These are phyloP conservation scores for Paecilomyces sp. DNA, from an alignment of 2,329 filamentous ascomycete species.

Conservation along the genomic window DNA sequence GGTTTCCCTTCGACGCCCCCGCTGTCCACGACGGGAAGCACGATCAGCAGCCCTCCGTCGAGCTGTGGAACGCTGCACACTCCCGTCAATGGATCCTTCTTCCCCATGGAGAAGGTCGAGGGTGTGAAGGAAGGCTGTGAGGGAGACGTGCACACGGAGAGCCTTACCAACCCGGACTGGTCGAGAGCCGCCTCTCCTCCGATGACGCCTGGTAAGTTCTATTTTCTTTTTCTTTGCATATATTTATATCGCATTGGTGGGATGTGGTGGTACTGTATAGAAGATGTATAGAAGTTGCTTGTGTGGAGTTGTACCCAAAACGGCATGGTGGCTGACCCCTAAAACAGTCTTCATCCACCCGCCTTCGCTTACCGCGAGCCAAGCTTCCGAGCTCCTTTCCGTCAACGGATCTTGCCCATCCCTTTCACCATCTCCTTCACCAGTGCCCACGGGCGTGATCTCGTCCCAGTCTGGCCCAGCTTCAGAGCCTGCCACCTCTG, in stretches of 20 bases:
- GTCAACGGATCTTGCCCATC: constrained; percentile 66
- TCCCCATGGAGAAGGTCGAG: constrained; percentile 60
- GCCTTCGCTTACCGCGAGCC: constrained; percentile 56
- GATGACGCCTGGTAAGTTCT: constrained; percentile 77
- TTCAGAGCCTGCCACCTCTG: constrained; percentile 62
- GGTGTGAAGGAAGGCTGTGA: constrained; percentile 66
- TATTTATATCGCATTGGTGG: background rate
- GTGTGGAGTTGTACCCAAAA: constrained; percentile 1
- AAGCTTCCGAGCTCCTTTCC: constrained; percentile 64
- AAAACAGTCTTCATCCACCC: constrained; percentile 58
- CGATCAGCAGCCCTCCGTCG: constrained; percentile 74
- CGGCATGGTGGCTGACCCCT: constrained; percentile 15
- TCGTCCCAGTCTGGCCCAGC: constrained; percentile 63
- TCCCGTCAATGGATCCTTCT: constrained; percentile 75
- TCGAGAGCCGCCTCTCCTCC: constrained; percentile 71
- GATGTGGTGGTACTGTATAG: background rate
- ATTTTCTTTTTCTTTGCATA: background rate
- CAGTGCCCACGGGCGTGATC: constrained; percentile 63
- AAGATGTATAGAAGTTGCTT: background rate
- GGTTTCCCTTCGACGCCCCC: constrained; percentile 82
- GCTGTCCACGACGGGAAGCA: constrained; percentile 76
- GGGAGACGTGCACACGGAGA: constrained; percentile 62
- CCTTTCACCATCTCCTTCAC: constrained; percentile 78
- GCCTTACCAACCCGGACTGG: constrained; percentile 69
- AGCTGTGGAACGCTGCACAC: constrained; percentile 71